Evolutionary conservation across 805 yeast species (phyloP), one percentile per base, ranked within the genome.

Genomic region (Ogataea wickerhamii): DNA sequence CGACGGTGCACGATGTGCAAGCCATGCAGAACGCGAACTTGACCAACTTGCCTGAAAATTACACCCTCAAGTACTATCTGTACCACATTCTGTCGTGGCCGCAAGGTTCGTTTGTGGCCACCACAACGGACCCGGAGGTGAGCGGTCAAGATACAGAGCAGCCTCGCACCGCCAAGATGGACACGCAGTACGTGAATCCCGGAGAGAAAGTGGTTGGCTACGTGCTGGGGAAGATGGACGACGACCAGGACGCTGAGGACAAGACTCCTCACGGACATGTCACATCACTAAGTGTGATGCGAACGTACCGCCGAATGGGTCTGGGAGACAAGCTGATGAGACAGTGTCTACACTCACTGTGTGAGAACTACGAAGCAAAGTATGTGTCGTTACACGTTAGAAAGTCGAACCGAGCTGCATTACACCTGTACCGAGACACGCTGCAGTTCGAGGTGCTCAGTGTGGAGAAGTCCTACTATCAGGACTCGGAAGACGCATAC

Each of bases 1-100:
- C 98, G 20, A 83, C 87, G 18, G 78, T 87, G 24, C 73, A 74
- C 30, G 98, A 91, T 62, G 73, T 88, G 38, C 94, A 87, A 63
- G 93, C 93, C 14, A 93, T 91, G 89, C 98, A 91, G 61, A 88
- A 87, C 70, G 93, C 95, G 45, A 89, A 89, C 59, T 67, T 89
- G 60, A 83, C 83, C 48, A 91, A 91, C 56, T 69, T 93, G 44
- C 98, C 98, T 5, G 98, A 93, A 61, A 93, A 93, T 66, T 93
- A 93, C 59, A 82, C 85, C 47, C 67, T 89, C 62, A 88, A 89
- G 61, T 93, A 88, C 65, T 93, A 93, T 65, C 75, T 93, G 73
- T 93, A 93, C 63, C 98, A 93, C 63, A 74, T 87, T 6, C 67
- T 91, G 36, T 82, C 97, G 25, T 93, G 98, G 98, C 98, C 98